phyloP scores from a whole-genome alignment of 2,329 filamentous ascomycete species.

The Fusarium nanum region DNA sequence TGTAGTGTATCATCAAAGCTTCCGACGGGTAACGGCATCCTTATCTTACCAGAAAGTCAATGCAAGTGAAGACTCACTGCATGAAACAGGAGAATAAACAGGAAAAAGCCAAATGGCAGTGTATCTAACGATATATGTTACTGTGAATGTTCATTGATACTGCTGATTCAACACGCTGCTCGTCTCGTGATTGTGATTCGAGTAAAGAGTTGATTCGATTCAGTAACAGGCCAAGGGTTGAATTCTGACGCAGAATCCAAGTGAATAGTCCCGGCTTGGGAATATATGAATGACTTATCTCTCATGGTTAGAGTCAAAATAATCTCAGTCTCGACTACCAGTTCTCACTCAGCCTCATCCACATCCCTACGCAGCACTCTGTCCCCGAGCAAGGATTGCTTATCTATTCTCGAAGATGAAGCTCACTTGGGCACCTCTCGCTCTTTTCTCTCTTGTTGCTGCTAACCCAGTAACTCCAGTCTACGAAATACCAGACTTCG shows the following conservation, averaged over 20 bases:
- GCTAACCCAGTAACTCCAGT: not conserved
- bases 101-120: not conserved
- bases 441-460: not conserved
- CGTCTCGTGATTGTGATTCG: not conserved
- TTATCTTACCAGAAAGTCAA: too few relatives aligned
- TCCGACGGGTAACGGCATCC: rapidly evolving
- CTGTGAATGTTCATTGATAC: not conserved
- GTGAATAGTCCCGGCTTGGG: rapidly evolving
- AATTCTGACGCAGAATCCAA: not conserved
- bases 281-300: not conserved
- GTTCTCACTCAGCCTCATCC: not conserved
- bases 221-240: not conserved
- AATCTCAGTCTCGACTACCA: not conserved
- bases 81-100: too few relatives aligned
- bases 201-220: not conserved
- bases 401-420: not conserved
- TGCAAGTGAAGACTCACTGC: not conserved
- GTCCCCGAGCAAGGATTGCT: not conserved
- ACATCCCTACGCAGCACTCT: not conserved
- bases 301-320: rapidly evolving
- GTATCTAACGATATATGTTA: not conserved
- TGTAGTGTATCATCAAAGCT: too few relatives aligned
- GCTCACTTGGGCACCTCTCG: not conserved
- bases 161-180: not conserved
- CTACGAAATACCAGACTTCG: not conserved